These are phyloP conservation scores for Przewalskia tangutica DNA, from an alignment of 257 asterid species.

Conservation along the genomic window DNA sequence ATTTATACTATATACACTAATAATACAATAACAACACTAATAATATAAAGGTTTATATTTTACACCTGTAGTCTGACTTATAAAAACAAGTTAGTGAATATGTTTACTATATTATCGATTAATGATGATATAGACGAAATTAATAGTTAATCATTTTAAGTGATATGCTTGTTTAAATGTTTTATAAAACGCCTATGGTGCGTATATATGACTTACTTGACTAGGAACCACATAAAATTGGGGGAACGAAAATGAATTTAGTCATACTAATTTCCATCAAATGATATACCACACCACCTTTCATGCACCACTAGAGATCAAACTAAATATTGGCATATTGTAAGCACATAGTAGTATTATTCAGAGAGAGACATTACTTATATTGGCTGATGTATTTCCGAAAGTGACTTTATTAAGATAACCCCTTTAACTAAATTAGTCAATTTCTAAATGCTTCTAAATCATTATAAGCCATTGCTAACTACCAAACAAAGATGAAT, in stretches of 20 bases:
- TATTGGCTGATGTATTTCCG: neutral
- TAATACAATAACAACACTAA: too few species aligned
- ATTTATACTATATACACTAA: too few species aligned
- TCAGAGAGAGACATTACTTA: neutral
- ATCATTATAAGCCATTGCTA: neutral
- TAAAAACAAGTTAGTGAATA: too few species aligned
- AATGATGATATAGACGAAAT: too few species aligned
- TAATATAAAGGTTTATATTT: too few species aligned
- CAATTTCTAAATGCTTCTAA: neutral
- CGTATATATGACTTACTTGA: neutral
- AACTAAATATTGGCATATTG: neutral
- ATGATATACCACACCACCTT: neutral
- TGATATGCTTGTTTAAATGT: too few species aligned
- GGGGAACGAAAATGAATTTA: neutral
- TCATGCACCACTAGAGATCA: neutral
- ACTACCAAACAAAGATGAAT: neutral
- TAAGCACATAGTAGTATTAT: neutral
- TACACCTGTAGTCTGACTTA: too few species aligned
- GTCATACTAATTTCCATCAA: neutral
- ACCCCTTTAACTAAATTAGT: neutral
- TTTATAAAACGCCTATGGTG: too few species aligned
- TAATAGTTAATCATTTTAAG: too few species aligned
- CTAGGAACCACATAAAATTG: neutral
- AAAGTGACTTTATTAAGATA: slow-evolving; percentile 11
- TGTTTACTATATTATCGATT: too few species aligned